Base-by-base conservation (phyloP, 768 basidiomycete species). In the Mycena leptocephala region DNA sequence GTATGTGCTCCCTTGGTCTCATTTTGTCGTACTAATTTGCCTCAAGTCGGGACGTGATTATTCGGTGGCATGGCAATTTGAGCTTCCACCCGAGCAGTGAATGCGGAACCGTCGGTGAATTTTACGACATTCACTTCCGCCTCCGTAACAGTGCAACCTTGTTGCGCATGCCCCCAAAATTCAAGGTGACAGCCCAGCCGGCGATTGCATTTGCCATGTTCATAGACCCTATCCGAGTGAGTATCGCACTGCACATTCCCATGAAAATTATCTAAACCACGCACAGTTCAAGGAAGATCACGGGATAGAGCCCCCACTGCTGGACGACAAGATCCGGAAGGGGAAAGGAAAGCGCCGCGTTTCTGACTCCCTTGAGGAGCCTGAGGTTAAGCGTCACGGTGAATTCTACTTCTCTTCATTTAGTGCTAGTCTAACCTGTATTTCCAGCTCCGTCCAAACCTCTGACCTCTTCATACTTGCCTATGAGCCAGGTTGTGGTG, bases 11-110 rank as follows among this genome's bases (percentile, higher is more conserved):
- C 18, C 6, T 22, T 58, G 14, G 16, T 33, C 8, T 8, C 11
- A 3, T 5, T 7, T 33, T 6, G 5, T 3, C 33, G 18, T 6
- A 16, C 7, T 58, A 9, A 58, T 9, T 22, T 20, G 16, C 8
- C 33, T 11, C 3, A 13, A 58, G 56, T 33, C 30, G 32, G 18
- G 56, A 58, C 22, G 56, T 58, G 1, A 58, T 58, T 58, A 33
- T 58, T 58, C 56, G 56, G 56, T 58, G 56, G 56, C 56, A 58
- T 13, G 56, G 56, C 56, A 58, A 58, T 33, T 7, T 72, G 20
- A 26, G 18, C 10, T 58, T 58, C 30, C 39, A 32, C 46, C 61
- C 20, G 7, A 20, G 7, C 56, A 72, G 65, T 11, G 65, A 39
- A 8, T 39, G 39, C 24, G 32, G 59, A 9, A 30, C 48, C 18